Conservation (phyloP, 148 eudicot genomes). For the Camellia japonica region DNA sequence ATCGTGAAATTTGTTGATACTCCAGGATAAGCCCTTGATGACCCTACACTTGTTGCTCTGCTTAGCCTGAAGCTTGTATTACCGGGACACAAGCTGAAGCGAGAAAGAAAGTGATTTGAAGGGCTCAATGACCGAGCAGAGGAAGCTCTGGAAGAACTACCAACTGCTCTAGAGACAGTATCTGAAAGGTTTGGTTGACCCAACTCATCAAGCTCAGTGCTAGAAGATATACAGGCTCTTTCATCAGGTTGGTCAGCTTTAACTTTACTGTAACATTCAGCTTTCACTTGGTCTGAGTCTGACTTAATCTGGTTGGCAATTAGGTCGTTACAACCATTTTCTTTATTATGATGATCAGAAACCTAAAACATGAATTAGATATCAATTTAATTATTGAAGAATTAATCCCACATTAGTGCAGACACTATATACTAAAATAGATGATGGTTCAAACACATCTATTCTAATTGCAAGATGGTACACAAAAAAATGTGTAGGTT, state of each 20-base stretch:
- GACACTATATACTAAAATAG: not conserved
- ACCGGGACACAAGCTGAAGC: slow-evolving; percentile 67
- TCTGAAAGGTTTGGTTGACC: slow-evolving; percentile 43
- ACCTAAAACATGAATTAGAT: slow-evolving; percentile 30
- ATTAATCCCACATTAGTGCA: not conserved
- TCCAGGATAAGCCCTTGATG: slow-evolving; percentile 50
- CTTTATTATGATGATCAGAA: slow-evolving; percentile 37
- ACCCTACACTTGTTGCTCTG: slow-evolving; percentile 64
- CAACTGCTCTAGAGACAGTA: slow-evolving; percentile 32
- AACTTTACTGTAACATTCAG: slow-evolving; percentile 40
- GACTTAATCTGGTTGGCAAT: slow-evolving; percentile 31
- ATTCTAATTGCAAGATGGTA: not conserved
- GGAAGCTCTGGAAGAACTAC: slow-evolving; percentile 55
- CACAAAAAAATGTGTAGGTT: not conserved
- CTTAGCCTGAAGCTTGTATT: slow-evolving; percentile 78
- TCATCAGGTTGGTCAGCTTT: slow-evolving; percentile 52
- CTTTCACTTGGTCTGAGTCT: slow-evolving; percentile 40
- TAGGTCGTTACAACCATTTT: slow-evolving; percentile 19
- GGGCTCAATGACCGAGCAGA: slow-evolving; percentile 49
- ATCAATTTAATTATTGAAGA: slow-evolving; percentile 9
- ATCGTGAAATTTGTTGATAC: slow-evolving; percentile 47
- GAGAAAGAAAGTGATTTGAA: slow-evolving; percentile 70
- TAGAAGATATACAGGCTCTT: slow-evolving; percentile 38
- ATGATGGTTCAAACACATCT: not conserved
- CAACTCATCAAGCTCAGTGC: slow-evolving; percentile 53